Percentiles rank a stretch among this genome's conserved stretches.
phyloP scores from a whole-genome alignment of 805 yeast genomes.

The Isabelozyma rhagii region DNA sequence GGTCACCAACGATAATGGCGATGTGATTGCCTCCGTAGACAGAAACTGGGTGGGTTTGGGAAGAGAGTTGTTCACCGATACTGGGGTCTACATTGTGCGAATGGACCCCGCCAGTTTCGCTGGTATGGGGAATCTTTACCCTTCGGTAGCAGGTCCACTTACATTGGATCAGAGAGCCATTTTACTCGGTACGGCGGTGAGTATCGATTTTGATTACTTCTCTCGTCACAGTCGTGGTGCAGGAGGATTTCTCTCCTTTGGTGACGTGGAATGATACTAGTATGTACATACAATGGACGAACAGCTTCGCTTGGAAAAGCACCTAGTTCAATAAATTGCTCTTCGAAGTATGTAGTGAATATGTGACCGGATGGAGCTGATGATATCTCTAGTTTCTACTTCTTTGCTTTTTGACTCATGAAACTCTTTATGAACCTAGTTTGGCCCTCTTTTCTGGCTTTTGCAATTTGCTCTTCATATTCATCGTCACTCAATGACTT shows the following conservation, averaged over 20 bases:
- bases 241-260: slow-evolving; percentile 30
- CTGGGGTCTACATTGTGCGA: slow-evolving; percentile 85
- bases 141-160: slow-evolving; percentile 50
- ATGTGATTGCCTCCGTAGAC: slow-evolving; percentile 72
- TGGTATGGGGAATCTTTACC: slow-evolving; percentile 53
- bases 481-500: slow-evolving; percentile 31
- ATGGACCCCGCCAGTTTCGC: slow-evolving; percentile 73
- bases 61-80: slow-evolving; percentile 88
- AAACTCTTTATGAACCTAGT: background rate
- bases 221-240: slow-evolving; percentile 78
- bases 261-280: slow-evolving; percentile 17
- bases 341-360: background rate
- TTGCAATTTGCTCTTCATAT: slow-evolving; percentile 27
- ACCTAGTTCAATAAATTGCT: background rate
- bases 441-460: slow-evolving; percentile 17
- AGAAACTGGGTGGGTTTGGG: slow-evolving; percentile 96
- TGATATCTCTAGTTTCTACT: background rate
- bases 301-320: background rate
- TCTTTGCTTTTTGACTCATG: background rate
- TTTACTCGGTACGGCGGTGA: slow-evolving; percentile 80
- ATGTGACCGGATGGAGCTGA: no score
- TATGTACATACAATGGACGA: background rate
- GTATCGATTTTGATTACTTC: slow-evolving; percentile 94
- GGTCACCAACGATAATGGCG: slow-evolving; percentile 54
- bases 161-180: slow-evolving; percentile 83